These are phyloP conservation scores for Xylaria arbuscula DNA, from an alignment of 2,329 filamentous ascomycete genomes.

Conservation along the genomic window DNA sequence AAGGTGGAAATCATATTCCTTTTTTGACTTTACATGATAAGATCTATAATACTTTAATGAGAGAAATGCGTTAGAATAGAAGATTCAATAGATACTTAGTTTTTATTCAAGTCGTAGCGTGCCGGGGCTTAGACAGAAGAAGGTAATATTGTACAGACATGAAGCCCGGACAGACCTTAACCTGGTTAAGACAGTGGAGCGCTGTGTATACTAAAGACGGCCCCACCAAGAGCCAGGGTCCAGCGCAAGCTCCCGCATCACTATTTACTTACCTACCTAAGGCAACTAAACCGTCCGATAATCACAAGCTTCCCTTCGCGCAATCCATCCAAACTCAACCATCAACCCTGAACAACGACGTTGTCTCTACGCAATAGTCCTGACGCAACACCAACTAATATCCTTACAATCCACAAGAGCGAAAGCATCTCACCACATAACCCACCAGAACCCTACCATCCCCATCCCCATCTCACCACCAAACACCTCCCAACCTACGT, in stretches of 20 bases:
- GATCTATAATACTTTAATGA: neutral
- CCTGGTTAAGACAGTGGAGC: neutral
- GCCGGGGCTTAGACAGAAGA: too few species aligned
- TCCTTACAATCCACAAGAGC: slow-evolving; percentile 1
- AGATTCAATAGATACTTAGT: neutral
- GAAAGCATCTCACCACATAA: neutral
- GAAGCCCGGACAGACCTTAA: too few species aligned
- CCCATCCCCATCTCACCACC: neutral
- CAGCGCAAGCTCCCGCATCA: neutral
- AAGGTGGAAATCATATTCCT: neutral
- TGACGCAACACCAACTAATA: slow-evolving; percentile 3
- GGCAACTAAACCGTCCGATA: neutral
- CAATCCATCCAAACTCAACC: neutral
- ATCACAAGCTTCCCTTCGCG: slow-evolving; percentile 25
- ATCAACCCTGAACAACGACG: slow-evolving; percentile 1
- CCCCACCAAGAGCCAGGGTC: neutral
- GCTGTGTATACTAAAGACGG: neutral
- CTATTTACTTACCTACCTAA: neutral
- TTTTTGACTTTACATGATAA: neutral
- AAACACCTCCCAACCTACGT: neutral
- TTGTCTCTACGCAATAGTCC: neutral
- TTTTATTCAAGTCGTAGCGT: too few species aligned
- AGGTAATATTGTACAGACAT: too few species aligned
- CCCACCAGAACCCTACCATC: neutral
- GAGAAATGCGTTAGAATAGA: too few species aligned